Conservation (phyloP, 176 grass and related monocot genomes). For the Guadua angustifolia region DNA sequence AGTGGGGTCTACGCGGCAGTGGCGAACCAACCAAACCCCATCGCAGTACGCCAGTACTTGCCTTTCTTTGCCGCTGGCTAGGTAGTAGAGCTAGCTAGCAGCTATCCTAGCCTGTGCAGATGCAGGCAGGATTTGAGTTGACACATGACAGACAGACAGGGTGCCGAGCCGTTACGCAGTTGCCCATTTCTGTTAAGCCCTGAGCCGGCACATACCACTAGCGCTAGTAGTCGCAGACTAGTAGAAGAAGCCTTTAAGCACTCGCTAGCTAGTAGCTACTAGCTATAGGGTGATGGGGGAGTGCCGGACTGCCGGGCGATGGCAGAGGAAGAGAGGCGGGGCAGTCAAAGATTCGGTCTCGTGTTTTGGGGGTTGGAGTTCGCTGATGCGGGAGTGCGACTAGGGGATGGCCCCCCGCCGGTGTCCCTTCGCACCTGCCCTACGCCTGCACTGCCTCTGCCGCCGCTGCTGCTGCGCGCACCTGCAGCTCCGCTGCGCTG, state of each 20-base stretch:
- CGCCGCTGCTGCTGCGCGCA: not conserved
- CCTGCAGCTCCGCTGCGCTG: not conserved
- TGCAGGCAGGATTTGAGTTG: not conserved
- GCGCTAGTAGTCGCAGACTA: not conserved
- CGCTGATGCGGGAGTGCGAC: not conserved
- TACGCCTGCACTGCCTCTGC: not conserved
- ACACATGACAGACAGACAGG: not conserved
- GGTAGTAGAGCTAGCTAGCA: not conserved
- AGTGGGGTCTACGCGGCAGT: not conserved
- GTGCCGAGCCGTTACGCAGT: not conserved
- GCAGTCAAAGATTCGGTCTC: constrained; percentile 70
- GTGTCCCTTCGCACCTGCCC: not conserved
- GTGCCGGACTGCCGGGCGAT: too few relatives aligned
- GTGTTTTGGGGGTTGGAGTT: constrained; percentile 22
- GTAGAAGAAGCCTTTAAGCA: not conserved
- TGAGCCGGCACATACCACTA: not conserved
- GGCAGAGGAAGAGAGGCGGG: not conserved
- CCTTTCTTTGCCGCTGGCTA: not conserved
- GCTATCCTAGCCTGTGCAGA: not conserved
- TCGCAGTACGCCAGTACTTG: not conserved
- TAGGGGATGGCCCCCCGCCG: not conserved
- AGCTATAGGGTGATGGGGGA: not conserved
- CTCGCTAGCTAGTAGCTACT: not conserved
- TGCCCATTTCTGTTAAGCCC: constrained; percentile 1
- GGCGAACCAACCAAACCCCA: not conserved